phyloP scores from a whole-genome alignment of 768 basidiomycete genomes.

The Lentinus brumalis region DNA sequence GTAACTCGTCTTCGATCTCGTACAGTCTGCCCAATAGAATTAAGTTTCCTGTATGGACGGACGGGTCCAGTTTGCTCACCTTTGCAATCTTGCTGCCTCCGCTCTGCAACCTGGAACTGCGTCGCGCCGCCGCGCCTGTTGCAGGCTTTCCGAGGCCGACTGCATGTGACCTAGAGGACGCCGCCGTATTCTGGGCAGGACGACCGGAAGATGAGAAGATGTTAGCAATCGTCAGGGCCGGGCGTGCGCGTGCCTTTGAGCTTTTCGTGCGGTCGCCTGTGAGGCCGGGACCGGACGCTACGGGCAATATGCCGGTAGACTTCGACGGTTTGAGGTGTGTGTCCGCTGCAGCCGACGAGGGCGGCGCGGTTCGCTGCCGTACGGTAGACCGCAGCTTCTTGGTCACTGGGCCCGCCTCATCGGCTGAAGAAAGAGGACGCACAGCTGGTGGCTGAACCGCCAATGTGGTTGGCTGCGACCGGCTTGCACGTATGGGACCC shows the following conservation, averaged over 20 bases:
- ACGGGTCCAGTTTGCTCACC: background rate
- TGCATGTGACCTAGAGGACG: conserved; percentile 59
- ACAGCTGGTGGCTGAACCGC: conserved; percentile 50
- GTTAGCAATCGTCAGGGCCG: conserved; percentile 85
- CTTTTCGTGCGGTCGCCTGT: conserved; percentile 71
- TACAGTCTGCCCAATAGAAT: conserved; percentile 25
- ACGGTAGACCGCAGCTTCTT: conserved; percentile 72
- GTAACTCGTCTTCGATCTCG: conserved; percentile 65
- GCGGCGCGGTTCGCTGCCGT: conserved; percentile 50
- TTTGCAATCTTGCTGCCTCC: conserved; percentile 34
- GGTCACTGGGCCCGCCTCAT: conserved; percentile 76
- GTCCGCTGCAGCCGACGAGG: conserved; percentile 31
- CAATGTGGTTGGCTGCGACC: conserved; percentile 34
- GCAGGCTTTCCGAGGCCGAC: conserved; percentile 35
- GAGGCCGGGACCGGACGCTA: conserved; percentile 14
- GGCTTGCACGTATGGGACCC: conserved; percentile 32
- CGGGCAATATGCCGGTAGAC: conserved; percentile 41
- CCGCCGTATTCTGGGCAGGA: conserved; percentile 69
- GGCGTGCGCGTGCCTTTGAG: conserved; percentile 84
- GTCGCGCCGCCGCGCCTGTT: conserved; percentile 55
- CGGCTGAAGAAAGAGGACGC: conserved; percentile 79
- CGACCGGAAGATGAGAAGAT: conserved; percentile 85
- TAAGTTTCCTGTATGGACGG: background rate
- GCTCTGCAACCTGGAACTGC: conserved; percentile 74
- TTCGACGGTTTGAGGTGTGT: conserved; percentile 53